Evolutionary conservation across 495 filamentous ascomycete genomes (phyloP).

Genomic region (Hypomontagnella monticulosa): DNA sequence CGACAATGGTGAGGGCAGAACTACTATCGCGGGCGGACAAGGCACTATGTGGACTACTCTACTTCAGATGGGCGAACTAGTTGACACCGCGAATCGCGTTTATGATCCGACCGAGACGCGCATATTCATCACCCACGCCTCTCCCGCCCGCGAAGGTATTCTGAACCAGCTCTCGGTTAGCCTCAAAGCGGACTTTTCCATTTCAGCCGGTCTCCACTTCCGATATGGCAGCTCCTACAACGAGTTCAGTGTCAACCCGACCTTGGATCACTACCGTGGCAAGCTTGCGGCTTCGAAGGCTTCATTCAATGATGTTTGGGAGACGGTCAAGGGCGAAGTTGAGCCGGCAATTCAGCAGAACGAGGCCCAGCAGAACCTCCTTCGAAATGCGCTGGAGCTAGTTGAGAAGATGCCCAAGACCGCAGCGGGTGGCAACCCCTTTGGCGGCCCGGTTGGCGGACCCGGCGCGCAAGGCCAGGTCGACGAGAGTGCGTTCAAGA

Average conservation of each 20-base stretch:
- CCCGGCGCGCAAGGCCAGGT: conserved; percentile 82
- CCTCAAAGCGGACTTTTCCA: conserved; percentile 97
- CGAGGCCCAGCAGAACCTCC: conserved; percentile 87
- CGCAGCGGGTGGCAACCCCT: conserved; percentile 95
- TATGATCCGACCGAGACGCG: conserved; percentile 99
- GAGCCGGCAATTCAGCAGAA: conserved; percentile 92
- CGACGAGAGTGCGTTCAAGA: conserved; percentile 99
- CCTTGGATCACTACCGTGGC: conserved; percentile 96
- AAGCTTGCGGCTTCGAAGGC: conserved; percentile 99
- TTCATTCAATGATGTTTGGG: conserved; percentile 99
- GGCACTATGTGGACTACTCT: conserved; percentile 99
- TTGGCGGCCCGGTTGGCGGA: conserved; percentile 84
- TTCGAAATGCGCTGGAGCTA: conserved; percentile 88
- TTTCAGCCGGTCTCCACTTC: conserved; percentile 98
- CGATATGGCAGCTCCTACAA: conserved; percentile 99
- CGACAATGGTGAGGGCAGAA: conserved; percentile 97
- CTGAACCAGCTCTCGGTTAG: conserved; percentile 98
- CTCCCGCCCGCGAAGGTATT: conserved; percentile 94
- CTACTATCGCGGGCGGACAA: conserved; percentile 97
- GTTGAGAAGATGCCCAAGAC: conserved; percentile 95
- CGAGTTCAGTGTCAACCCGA: conserved; percentile 99
- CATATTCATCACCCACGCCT: conserved; percentile 96
- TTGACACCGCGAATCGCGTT: conserved; percentile 97
- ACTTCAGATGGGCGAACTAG: conserved; percentile 97
- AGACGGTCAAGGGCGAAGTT: conserved; percentile 95